Base-by-base conservation (phyloP, 2,329 filamentous ascomycete genomes). In the Colletotrichum tropicale region DNA sequence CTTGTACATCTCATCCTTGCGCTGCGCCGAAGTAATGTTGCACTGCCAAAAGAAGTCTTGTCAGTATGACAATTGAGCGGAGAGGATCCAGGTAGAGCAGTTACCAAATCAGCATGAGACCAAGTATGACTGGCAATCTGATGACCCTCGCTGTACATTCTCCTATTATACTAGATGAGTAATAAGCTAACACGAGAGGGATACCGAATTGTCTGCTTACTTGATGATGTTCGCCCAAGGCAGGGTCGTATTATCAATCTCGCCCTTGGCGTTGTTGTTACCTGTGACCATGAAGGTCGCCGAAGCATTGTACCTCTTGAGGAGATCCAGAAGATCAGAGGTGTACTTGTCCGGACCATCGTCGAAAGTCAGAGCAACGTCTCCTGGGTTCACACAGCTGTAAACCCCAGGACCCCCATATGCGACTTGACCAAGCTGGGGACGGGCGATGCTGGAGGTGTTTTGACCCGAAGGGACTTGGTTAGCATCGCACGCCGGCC, bases 401-500 rank as follows among this genome's bases (percentile, higher is more conserved):
- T 74, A 76, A 18, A 76, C 52, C 15, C 74, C 74, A 13, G 80
- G 84, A 24, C 89, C 89, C 26, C 89, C 90, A 77, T 91, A 90
- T 0, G 81, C 79, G 4, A 91, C 83, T 24, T 76, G 83, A 26
- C 90, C 90, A 8, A 89, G 76, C 66, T 88, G 85, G 7, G 88
- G 84, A 43, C 90, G 86, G 34, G 84, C 79, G 69, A 92, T 83
- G 4, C 80, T 83, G 4, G 87, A 87, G 5, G 89, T 91, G 77
- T 89, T 89, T n/a, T 83, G 81, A 18, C 90, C 90, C 26, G 71
- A 18, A 5, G 24, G 85, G 78, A 8, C 90, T 89, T 36, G 84
- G 79, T 91, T 90, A 67, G 86, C 89, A 78, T 91, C 89, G 79
- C 90, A 92, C 16, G 82, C 87, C 18, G 89, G 83, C 18, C 88